Evolutionary conservation across 2,329 filamentous ascomycete genomes (phyloP).

Genomic region (Hymenotorrendiella dingleyae): DNA sequence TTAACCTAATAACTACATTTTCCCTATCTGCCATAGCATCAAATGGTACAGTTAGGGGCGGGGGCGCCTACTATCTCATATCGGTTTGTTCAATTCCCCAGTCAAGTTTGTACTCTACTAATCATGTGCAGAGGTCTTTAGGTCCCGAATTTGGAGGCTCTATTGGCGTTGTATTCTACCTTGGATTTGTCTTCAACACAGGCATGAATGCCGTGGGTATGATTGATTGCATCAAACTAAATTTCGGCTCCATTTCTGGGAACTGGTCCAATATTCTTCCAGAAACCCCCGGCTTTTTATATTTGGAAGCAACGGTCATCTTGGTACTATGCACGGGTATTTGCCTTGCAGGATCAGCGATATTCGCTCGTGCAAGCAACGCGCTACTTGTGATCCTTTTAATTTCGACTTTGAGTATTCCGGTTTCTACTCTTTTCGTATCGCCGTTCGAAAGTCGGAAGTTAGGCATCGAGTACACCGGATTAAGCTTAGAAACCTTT

Average conservation of each 20-base stretch:
- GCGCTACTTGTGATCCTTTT: slow-evolving; percentile 65
- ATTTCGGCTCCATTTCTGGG: slow-evolving; percentile 56
- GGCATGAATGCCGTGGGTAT: slow-evolving; percentile 83
- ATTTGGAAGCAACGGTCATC: slow-evolving; percentile 67
- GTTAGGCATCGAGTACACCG: slow-evolving; percentile 69
- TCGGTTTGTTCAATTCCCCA: no score
- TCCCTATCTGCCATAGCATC: slow-evolving; percentile 85
- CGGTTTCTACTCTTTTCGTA: slow-evolving; percentile 65
- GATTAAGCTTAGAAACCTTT: slow-evolving; percentile 64
- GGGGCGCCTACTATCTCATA: slow-evolving; percentile 84
- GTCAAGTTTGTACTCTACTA: no score
- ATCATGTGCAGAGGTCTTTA: no score
- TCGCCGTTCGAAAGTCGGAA: slow-evolving; percentile 59
- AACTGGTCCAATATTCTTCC: slow-evolving; percentile 56
- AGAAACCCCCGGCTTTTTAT: slow-evolving; percentile 69
- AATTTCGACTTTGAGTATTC: slow-evolving; percentile 73
- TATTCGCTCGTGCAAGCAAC: slow-evolving; percentile 77
- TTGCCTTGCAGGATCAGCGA: slow-evolving; percentile 72
- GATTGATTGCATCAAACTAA: slow-evolving; percentile 74
- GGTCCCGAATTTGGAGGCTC: slow-evolving; percentile 86
- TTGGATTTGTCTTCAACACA: slow-evolving; percentile 85
- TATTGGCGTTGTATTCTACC: slow-evolving; percentile 81
- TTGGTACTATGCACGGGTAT: slow-evolving; percentile 67
- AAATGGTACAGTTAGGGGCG: slow-evolving; percentile 82
- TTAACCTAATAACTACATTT: slow-evolving; percentile 79